Conservation (phyloP, 1,284 basidiomycete species). For the Naganishia cerealis region DNA sequence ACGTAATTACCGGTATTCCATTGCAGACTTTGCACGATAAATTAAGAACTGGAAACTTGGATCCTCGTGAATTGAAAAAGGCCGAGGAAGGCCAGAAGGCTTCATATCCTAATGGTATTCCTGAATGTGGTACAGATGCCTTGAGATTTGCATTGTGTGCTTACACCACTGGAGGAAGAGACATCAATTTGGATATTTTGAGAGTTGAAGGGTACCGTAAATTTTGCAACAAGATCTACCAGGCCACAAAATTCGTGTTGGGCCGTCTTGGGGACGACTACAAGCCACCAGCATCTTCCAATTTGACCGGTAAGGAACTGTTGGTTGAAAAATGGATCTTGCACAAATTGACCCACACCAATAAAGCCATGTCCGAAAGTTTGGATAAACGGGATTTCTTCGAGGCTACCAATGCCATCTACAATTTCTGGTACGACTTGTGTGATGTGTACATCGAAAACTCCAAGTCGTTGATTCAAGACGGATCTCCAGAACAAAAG, state of each 20-base stretch:
- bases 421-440: conserved; percentile 97
- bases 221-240: conserved; percentile 99
- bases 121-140: no score
- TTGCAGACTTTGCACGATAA: no score
- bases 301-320: conserved; percentile 85
- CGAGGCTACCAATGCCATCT: conserved; percentile 75
- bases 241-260: conserved; percentile 98
- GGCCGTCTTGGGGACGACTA: conserved; percentile 88
- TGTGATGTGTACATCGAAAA: conserved; percentile 99
- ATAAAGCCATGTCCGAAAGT: conserved; percentile 71
- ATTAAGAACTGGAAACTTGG: no score
- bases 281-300: conserved; percentile 20
- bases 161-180: no score
- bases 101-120: no score
- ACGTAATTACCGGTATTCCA: no score
- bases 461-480: conserved; percentile 89
- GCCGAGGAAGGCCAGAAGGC: no score
- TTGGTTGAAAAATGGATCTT: conserved; percentile 95
- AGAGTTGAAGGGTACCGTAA: conserved; percentile 99
- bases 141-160: no score
- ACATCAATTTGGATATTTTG: no score
- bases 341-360: conserved; percentile 85
- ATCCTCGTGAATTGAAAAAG: no score
- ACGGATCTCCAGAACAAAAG: conserved; percentile 64
- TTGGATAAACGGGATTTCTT: conserved; percentile 87